These are phyloP conservation scores for Termitomyces sp. DNA, from an alignment of 768 basidiomycete genomes.

Conservation along the genomic window DNA sequence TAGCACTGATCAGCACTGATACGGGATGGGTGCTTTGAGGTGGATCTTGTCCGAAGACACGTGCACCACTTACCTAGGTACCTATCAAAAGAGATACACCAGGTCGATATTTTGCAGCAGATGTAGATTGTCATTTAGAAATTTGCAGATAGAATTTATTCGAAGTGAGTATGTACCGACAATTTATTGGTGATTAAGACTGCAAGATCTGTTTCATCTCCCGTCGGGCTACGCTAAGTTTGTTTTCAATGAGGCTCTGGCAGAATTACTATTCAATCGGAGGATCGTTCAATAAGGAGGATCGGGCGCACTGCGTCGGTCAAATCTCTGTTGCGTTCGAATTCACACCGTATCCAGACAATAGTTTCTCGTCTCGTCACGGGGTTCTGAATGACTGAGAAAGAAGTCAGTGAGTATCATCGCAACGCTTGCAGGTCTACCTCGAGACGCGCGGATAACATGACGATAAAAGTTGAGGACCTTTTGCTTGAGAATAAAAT, in stretches of 20 bases:
- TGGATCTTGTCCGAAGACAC: not conserved
- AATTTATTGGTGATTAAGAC: not conserved
- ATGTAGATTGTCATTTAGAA: not conserved
- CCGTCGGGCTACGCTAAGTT: conserved; percentile 46
- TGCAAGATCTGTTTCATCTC: conserved; percentile 56
- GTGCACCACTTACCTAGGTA: not conserved
- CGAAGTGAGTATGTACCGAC: no score
- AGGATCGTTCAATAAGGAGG: not conserved
- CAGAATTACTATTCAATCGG: not conserved
- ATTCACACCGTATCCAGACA: conserved; percentile 66
- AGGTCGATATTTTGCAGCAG: not conserved
- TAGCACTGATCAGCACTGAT: not conserved
- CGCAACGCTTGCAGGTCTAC: conserved; percentile 29
- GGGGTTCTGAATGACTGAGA: conserved; percentile 57
- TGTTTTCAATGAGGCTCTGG: conserved; percentile 59
- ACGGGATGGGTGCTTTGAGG: not conserved
- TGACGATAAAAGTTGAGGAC: conserved; percentile 59
- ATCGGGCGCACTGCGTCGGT: conserved; percentile 45
- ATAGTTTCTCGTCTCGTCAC: conserved; percentile 60
- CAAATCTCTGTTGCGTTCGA: conserved; percentile 57
- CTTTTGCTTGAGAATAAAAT: conserved; percentile 67
- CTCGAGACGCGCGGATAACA: conserved; percentile 63
- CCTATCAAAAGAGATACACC: not conserved
- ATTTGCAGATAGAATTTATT: no score
- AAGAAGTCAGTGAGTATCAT: conserved; percentile 3